A percentile compares a stretch with the other conserved stretches of the same genome.
phyloP scores from a whole-genome alignment of 1,284 basidiomycete genomes.

The Rhodotorula sp. region DNA sequence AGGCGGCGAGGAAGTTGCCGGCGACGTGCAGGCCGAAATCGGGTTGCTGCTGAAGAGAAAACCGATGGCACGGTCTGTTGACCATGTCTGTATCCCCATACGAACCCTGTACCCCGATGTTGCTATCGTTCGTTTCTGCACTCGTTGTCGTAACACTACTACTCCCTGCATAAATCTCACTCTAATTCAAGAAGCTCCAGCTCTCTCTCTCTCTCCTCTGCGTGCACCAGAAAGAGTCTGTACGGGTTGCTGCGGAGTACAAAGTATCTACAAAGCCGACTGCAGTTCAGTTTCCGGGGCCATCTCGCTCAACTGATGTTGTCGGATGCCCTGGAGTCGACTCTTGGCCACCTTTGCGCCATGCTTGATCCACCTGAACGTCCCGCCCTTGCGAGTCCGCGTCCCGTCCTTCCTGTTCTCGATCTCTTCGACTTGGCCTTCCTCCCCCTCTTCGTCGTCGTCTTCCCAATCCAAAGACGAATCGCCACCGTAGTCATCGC shows the following conservation, averaged over 20 bases:
- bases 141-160: too few species aligned
- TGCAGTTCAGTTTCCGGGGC: constrained; percentile 11
- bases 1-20: too few species aligned
- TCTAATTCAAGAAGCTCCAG: too few species aligned
- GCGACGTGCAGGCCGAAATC: not conserved
- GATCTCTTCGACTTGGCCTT: constrained; percentile 1
- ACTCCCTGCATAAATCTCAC: too few species aligned
- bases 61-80: not conserved
- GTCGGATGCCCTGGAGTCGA: not conserved
- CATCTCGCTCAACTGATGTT: not conserved
- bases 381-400: constrained; percentile 13
- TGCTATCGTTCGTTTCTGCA: too few species aligned
- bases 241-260: too few species aligned
- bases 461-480: constrained; percentile 1
- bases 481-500: not conserved
- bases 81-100: not conserved
- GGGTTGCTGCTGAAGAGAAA: not conserved
- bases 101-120: too few species aligned
- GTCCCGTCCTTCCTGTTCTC: constrained; percentile 2
- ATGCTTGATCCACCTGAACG: constrained; percentile 15
- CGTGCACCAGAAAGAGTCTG: too few species aligned
- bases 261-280: constrained; percentile 5
- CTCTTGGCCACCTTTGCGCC: constrained; percentile 3
- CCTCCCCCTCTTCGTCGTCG: not conserved
- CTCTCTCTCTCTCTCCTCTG: too few species aligned